Conservation (phyloP, 2,329 filamentous ascomycete genomes). For the Exophiala lecanii-corni region DNA sequence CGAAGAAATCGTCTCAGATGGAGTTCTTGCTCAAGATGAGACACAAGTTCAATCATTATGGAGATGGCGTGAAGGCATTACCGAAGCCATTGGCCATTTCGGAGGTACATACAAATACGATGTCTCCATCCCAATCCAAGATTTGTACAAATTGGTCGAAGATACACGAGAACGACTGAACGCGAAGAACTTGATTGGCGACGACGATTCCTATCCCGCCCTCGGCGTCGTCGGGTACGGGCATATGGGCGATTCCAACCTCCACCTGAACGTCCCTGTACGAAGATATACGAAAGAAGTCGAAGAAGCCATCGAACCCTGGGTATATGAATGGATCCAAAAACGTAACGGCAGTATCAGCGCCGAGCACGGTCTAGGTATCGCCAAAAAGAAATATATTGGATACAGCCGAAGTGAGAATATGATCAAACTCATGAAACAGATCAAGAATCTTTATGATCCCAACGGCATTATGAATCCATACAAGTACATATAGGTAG, state of each 20-base stretch:
- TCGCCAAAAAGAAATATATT: slow-evolving; percentile 95
- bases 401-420: slow-evolving; percentile 85
- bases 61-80: slow-evolving; percentile 89
- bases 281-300: slow-evolving; percentile 80
- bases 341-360: slow-evolving; percentile 88
- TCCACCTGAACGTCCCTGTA: slow-evolving; percentile 87
- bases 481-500: slow-evolving; percentile 75
- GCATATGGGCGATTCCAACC: slow-evolving; percentile 95
- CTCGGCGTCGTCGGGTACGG: slow-evolving; percentile 92
- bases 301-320: slow-evolving; percentile 84
- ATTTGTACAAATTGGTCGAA: slow-evolving; percentile 85
- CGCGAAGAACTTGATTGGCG: slow-evolving; percentile 70
- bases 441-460: slow-evolving; percentile 90
- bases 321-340: slow-evolving; percentile 94
- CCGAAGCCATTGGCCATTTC: slow-evolving; percentile 81
- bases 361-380: slow-evolving; percentile 87
- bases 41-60: slow-evolving; percentile 82
- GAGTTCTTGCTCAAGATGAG: slow-evolving; percentile 87
- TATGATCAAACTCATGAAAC: slow-evolving; percentile 87
- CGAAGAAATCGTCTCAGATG: slow-evolving; percentile 79
- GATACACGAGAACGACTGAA: slow-evolving; percentile 71
- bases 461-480: slow-evolving; percentile 99
- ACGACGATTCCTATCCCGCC: slow-evolving; percentile 70
- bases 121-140: slow-evolving; percentile 81
- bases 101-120: slow-evolving; percentile 99